These are phyloP conservation scores for Fusarium sp. DNA, from an alignment of 2,329 filamentous ascomycete species.

Conservation along the genomic window DNA sequence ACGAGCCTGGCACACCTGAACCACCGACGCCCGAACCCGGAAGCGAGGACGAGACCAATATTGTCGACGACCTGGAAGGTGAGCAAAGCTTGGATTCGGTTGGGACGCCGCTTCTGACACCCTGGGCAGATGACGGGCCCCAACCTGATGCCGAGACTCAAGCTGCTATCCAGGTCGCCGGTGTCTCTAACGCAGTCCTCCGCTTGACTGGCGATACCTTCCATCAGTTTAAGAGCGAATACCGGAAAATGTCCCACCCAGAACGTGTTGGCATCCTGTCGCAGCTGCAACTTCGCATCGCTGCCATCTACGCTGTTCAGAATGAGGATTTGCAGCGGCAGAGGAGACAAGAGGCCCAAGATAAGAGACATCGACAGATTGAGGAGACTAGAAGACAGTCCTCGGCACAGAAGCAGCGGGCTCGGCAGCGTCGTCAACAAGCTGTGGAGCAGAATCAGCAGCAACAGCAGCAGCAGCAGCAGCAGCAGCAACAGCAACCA, in stretches of 20 bases:
- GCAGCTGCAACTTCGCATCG: constrained; percentile 56
- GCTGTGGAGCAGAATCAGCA: constrained; percentile 45
- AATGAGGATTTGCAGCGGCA: constrained; percentile 58
- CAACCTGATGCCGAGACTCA: constrained; percentile 52
- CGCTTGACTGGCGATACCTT: constrained; percentile 58
- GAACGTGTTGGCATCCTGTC: constrained; percentile 54
- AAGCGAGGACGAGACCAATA: constrained; percentile 51
- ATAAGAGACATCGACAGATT: constrained; percentile 53
- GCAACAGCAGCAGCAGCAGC: constrained; percentile 38
- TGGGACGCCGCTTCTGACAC: constrained; percentile 27
- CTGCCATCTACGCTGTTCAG: constrained; percentile 58
- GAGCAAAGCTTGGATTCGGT: constrained; percentile 24
- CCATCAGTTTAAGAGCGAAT: constrained; percentile 57
- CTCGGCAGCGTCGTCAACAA: constrained; percentile 42
- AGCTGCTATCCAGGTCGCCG: constrained; percentile 54
- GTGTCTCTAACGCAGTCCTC: constrained; percentile 53
- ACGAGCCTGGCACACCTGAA: constrained; percentile 58
- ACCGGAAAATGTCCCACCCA: constrained; percentile 56
- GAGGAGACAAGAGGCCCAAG: constrained; percentile 52
- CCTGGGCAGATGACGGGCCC: constrained; percentile 45
- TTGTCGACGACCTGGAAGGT: constrained; percentile 44
- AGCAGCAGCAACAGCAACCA: constrained; percentile 30
- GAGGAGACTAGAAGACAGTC: constrained; percentile 49
- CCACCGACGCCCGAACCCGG: constrained; percentile 51
- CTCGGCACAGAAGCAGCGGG: constrained; percentile 42